Conservation (phyloP, 257 asterid genomes). For the Ehretia macrophylla region DNA sequence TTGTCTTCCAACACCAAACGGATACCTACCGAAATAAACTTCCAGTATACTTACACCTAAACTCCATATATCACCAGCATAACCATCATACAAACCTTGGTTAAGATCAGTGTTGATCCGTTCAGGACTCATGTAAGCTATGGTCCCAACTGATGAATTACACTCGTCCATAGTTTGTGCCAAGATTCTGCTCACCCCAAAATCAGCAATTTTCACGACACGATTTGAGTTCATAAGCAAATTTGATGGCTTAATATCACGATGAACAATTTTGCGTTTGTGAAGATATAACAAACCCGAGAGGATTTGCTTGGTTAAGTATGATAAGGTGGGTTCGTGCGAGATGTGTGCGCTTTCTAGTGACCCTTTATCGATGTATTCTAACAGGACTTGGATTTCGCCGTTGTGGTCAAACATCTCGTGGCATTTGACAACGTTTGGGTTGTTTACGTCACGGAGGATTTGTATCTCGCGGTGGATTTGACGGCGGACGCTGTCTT, state of each 20-base stretch:
- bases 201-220: constrained; percentile 72
- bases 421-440: constrained; percentile 73
- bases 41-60: constrained; percentile 85
- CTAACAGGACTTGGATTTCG: constrained; percentile 80
- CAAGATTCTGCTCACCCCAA: constrained; percentile 68
- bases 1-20: constrained; percentile 66
- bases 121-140: constrained; percentile 92
- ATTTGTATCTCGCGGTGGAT: constrained; percentile 90
- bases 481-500: constrained; percentile 68
- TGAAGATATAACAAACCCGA: constrained; percentile 69
- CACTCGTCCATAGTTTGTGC: constrained; percentile 93
- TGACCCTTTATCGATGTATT: constrained; percentile 78
- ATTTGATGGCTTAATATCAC: constrained; percentile 88
- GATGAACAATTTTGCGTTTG: constrained; percentile 71
- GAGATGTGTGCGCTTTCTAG: constrained; percentile 60
- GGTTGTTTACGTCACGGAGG: constrained; percentile 80
- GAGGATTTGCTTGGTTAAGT: constrained; percentile 69
- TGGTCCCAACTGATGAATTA: constrained; percentile 85
- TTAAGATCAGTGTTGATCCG: constrained; percentile 85
- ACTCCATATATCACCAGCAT: constrained; percentile 93
- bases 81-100: constrained; percentile 80
- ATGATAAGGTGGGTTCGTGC: constrained; percentile 56
- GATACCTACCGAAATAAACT: constrained; percentile 73
- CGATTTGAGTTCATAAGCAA: constrained; percentile 53
- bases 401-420: constrained; percentile 71